Conservation (phyloP, 768 basidiomycete species). For the Hortiboletus campestris region DNA sequence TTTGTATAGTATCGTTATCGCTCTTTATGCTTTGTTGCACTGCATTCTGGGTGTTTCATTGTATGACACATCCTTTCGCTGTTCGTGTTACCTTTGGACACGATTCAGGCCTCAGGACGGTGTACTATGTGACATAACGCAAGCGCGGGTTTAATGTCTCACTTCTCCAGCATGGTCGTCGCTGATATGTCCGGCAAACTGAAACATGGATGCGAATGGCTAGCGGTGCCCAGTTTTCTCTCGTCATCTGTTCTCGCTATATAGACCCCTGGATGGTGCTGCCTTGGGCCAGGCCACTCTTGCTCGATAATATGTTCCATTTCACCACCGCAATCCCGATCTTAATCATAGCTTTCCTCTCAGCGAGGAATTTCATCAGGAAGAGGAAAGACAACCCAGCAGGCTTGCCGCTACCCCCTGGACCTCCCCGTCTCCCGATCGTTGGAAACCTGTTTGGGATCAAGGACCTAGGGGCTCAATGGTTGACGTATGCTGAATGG, state of each 20-base stretch:
- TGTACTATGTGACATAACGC: not conserved
- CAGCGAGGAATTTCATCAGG: not conserved
- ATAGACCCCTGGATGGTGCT: not conserved
- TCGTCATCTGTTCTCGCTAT: not conserved
- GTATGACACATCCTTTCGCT: not conserved
- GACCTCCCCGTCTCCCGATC: constrained; percentile 41
- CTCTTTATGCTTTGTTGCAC: constrained; percentile 4
- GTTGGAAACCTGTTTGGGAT: constrained; percentile 45
- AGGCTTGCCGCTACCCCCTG: constrained; percentile 38
- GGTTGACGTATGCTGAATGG: constrained; percentile 43
- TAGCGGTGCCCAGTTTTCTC: not conserved
- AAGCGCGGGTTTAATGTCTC: constrained; percentile 5
- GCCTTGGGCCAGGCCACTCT: not conserved
- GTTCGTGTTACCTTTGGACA: not conserved
- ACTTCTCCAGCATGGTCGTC: not conserved
- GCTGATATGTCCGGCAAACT: not conserved
- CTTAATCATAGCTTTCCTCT: not conserved
- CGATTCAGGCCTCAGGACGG: not conserved
- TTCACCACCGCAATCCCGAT: constrained; percentile 4
- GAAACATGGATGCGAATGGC: constrained; percentile 5
- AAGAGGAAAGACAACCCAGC: constrained; percentile 14
- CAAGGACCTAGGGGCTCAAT: constrained; percentile 36
- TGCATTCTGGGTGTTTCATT: constrained; percentile 1
- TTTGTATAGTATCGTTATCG: constrained; percentile 33
- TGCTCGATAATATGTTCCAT: not conserved